Percentiles rank a stretch among this genome's conserved stretches.
These are phyloP conservation scores for Sporobolomyces phaffii DNA, from an alignment of 768 basidiomycete species.

Conservation along the genomic window DNA sequence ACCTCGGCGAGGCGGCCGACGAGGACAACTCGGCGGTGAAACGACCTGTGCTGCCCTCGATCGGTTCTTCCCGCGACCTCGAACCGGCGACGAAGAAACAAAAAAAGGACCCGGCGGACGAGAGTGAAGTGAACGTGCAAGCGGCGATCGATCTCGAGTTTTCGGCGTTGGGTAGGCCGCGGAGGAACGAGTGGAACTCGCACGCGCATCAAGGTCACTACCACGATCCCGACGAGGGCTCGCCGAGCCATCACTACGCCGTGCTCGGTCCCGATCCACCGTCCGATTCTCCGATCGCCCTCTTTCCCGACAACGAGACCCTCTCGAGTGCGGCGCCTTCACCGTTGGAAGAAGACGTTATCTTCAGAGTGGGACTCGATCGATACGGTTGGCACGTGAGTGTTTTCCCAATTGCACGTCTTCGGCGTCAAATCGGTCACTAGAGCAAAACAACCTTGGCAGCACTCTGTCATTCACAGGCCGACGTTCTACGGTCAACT, in stretches of 20 bases:
- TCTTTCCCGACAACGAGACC: slow-evolving; percentile 13
- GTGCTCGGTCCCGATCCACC: slow-evolving; percentile 6
- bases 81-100: slow-evolving; percentile 4
- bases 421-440: too few relatives aligned
- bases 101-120: slow-evolving; percentile 23
- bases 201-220: not conserved
- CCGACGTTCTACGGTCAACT: slow-evolving; percentile 21
- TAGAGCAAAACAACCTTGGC: not conserved
- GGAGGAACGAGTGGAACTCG: slow-evolving; percentile 9
- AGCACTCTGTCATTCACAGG: slow-evolving; percentile 31
- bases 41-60: not conserved
- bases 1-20: slow-evolving; percentile 2
- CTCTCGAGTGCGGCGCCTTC: slow-evolving; percentile 12
- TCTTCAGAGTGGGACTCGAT: slow-evolving; percentile 17
- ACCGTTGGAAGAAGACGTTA: slow-evolving; percentile 1
- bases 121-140: slow-evolving; percentile 23
- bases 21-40: not conserved
- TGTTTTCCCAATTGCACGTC: too few relatives aligned
- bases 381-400: slow-evolving; percentile 31
- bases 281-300: not conserved
- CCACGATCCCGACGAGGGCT: not conserved
- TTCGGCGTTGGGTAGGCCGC: slow-evolving; percentile 20
- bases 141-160: slow-evolving; percentile 33
- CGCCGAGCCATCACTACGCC: slow-evolving; percentile 7
- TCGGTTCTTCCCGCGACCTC: not conserved